These are phyloP conservation scores for Volvox reticuliferus DNA, from an alignment of 139 green algal genomes.

Conservation along the genomic window DNA sequence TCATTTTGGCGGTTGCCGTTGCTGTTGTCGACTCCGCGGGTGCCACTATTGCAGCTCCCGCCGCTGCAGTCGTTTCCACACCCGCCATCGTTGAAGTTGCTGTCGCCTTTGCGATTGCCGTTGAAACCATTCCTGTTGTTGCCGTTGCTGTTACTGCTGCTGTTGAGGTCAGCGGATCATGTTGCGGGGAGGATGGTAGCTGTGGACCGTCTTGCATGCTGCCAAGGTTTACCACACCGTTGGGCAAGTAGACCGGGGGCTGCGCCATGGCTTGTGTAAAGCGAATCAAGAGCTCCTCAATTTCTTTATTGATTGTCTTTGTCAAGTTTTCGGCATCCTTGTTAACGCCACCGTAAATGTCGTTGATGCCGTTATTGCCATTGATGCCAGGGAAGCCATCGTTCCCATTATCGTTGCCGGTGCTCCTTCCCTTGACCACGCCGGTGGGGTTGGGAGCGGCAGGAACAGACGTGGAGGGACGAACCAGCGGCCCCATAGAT, in stretches of 20 bases:
- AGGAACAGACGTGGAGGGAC: not conserved
- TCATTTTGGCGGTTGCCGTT: not conserved
- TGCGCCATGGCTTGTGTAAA: not conserved
- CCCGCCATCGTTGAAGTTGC: not conserved
- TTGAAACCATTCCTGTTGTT: conserved; percentile 2
- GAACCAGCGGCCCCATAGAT: too few relatives aligned
- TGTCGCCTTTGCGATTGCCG: not conserved
- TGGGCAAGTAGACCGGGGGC: too few relatives aligned
- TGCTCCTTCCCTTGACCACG: not conserved
- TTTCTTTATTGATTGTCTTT: not conserved
- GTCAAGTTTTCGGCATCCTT: not conserved
- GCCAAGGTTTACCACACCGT: too few relatives aligned
- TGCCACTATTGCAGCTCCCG: not conserved
- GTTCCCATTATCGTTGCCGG: not conserved
- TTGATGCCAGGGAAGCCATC: not conserved
- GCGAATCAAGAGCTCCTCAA: not conserved
- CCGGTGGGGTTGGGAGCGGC: not conserved
- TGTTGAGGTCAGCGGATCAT: not conserved
- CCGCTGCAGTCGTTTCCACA: not conserved
- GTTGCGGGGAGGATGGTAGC: too few relatives aligned
- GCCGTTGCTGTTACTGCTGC: not conserved
- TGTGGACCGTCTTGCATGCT: too few relatives aligned
- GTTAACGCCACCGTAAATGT: not conserved
- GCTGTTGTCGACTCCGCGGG: not conserved
- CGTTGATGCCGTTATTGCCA: not conserved